A percentile compares a stretch with the other conserved stretches of the same genome.
phyloP scores from a whole-genome alignment of 2,329 filamentous ascomycete genomes.

The Neonectria punicea region DNA sequence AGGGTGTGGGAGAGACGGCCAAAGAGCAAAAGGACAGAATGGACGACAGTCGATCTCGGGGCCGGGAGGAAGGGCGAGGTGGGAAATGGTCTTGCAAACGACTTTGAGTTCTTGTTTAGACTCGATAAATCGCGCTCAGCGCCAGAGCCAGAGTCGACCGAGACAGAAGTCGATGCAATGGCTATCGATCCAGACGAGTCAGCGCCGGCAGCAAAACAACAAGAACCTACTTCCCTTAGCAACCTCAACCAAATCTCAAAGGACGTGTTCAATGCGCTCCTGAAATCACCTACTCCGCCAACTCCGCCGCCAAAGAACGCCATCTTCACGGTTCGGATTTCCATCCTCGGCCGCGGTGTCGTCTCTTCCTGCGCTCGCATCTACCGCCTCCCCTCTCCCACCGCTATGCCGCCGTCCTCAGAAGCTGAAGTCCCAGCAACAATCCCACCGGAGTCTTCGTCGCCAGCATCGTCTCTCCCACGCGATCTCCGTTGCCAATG shows the following conservation, averaged over 20 bases:
- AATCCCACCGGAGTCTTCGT: slow-evolving; percentile 42
- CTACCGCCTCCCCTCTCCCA: slow-evolving; percentile 75
- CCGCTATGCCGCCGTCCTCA: slow-evolving; percentile 40
- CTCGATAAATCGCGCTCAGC: slow-evolving; percentile 18
- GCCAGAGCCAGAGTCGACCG: slow-evolving; percentile 30
- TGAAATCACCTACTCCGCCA: slow-evolving; percentile 33
- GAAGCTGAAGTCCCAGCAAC: slow-evolving; percentile 60
- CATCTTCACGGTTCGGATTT: slow-evolving; percentile 72
- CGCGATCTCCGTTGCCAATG: slow-evolving; percentile 73
- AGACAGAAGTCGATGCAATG: slow-evolving; percentile 45
- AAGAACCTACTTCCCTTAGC: slow-evolving; percentile 18
- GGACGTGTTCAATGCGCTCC: slow-evolving; percentile 46
- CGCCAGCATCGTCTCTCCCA: slow-evolving; percentile 47
- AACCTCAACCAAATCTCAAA: slow-evolving; percentile 41
- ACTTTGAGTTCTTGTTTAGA: slow-evolving; percentile 78
- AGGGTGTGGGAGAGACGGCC: slow-evolving; percentile 81
- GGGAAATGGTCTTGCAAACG: slow-evolving; percentile 83
- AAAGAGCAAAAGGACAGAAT: slow-evolving; percentile 83
- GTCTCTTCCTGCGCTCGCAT: slow-evolving; percentile 80
- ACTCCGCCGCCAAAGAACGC: slow-evolving; percentile 48
- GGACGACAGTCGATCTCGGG: slow-evolving; percentile 78
- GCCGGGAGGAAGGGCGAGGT: slow-evolving; percentile 81
- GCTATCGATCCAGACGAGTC: slow-evolving; percentile 43
- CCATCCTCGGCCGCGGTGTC: slow-evolving; percentile 75
- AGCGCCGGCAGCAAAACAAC: slow-evolving; percentile 1